A percentile compares a stretch with the other conserved stretches of the same genome.
These are phyloP conservation scores for Cladosporium halotolerans DNA, from an alignment of 2,329 filamentous ascomycete species.

Conservation along the genomic window DNA sequence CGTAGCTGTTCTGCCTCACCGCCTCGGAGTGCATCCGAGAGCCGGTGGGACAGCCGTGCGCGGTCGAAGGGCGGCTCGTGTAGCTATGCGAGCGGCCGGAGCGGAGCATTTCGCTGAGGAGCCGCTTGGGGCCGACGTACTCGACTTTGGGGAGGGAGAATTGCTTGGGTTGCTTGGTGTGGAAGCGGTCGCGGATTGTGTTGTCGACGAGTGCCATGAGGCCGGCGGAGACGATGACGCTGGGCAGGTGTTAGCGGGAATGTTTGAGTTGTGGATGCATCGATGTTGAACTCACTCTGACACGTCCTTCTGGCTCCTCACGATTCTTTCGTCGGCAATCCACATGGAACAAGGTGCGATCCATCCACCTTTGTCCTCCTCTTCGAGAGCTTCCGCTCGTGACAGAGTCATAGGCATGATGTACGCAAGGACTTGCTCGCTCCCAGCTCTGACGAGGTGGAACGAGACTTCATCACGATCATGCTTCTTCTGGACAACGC, in stretches of 20 bases:
- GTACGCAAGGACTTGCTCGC: conserved; percentile 63
- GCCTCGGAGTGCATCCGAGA: conserved; percentile 5
- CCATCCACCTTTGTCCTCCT: conserved; percentile 78
- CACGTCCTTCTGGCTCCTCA: conserved; percentile 67
- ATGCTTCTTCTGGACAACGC: conserved; percentile 62
- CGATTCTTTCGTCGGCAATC: conserved; percentile 69
- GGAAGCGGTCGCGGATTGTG: conserved; percentile 76
- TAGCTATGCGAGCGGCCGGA: conserved; percentile 30
- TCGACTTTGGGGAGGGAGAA: conserved; percentile 53
- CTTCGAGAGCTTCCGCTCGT: conserved; percentile 61
- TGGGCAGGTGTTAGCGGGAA: conserved; percentile 33
- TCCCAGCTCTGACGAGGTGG: conserved; percentile 7
- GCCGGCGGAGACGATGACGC: conserved; percentile 84
- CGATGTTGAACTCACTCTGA: conserved; percentile 63
- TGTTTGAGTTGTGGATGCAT: background rate
- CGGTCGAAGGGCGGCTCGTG: conserved; percentile 19
- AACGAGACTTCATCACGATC: conserved; percentile 55
- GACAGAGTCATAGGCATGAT: conserved; percentile 76
- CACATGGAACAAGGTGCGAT: conserved; percentile 85
- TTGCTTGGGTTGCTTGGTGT: conserved; percentile 47
- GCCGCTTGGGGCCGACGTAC: conserved; percentile 54
- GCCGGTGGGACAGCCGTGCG: conserved; percentile 14
- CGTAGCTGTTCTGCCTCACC: conserved; percentile 15
- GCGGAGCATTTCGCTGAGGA: conserved; percentile 60
- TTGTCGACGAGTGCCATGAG: conserved; percentile 85